phyloP scores from a whole-genome alignment of 768 basidiomycete genomes.

The Pluteus cervinus region DNA sequence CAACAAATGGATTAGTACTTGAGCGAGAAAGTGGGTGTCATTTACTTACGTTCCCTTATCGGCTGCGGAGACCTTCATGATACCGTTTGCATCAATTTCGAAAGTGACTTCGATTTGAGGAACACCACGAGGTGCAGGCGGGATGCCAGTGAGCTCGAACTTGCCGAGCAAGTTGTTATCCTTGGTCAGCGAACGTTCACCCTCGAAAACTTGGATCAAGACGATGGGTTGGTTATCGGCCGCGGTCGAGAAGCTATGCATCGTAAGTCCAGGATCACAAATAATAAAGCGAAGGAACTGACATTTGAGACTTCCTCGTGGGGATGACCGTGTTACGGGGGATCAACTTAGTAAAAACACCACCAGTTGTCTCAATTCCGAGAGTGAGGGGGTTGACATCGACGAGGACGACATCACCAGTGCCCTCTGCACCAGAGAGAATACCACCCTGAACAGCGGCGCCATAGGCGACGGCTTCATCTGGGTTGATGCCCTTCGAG shows the following conservation, averaged over 20 bases:
- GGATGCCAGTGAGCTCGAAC: conserved; percentile 89
- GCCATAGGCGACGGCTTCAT: conserved; percentile 98
- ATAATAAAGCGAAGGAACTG: conserved; percentile 15
- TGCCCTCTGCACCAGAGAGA: conserved; percentile 89
- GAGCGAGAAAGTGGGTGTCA: background rate
- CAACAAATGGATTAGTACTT: conserved; percentile 2
- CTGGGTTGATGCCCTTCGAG: conserved; percentile 97
- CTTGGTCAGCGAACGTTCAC: conserved; percentile 95
- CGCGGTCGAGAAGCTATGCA: conserved; percentile 65
- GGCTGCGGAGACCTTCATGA: conserved; percentile 87
- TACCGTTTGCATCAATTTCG: conserved; percentile 93
- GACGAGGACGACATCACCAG: conserved; percentile 87
- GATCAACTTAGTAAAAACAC: conserved; percentile 97
- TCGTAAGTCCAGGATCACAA: conserved; percentile 6
- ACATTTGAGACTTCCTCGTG: conserved; percentile 94
- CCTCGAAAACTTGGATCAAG: conserved; percentile 95
- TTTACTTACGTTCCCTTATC: conserved; percentile 86
- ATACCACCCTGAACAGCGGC: conserved; percentile 99
- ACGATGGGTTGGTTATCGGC: conserved; percentile 94
- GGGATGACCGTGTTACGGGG: conserved; percentile 98
- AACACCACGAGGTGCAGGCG: conserved; percentile 92
- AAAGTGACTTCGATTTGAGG: conserved; percentile 98
- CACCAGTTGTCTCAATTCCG: conserved; percentile 98
- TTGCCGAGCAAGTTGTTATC: conserved; percentile 98
- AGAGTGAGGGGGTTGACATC: conserved; percentile 96